A percentile compares a stretch with the other conserved stretches of the same genome.
These are phyloP conservation scores for Chrysophaeum taylorii DNA, from an alignment of 352 stramenopile species.

Conservation along the genomic window DNA sequence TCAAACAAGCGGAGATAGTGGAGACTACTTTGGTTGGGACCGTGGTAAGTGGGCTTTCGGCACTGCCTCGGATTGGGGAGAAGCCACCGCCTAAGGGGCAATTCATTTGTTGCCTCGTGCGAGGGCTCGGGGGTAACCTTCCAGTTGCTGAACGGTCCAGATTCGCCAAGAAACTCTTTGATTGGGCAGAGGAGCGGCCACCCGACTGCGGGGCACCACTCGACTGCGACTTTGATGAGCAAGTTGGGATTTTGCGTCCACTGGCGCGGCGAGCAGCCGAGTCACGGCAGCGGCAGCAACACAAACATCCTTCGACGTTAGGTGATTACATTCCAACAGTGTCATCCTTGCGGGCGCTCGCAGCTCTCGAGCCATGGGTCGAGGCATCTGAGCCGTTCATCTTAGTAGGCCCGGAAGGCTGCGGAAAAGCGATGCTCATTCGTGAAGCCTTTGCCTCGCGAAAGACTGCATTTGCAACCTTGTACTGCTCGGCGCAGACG, in stretches of 20 bases:
- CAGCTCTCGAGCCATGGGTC: slow-evolving; percentile 76
- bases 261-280: too few species aligned
- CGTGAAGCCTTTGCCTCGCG: slow-evolving; percentile 67
- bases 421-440: slow-evolving; percentile 87
- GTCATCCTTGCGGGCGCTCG: slow-evolving; percentile 67
- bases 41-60: slow-evolving; percentile 56
- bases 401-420: slow-evolving; percentile 79
- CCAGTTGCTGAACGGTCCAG: slow-evolving; percentile 47
- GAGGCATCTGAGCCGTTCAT: slow-evolving; percentile 84
- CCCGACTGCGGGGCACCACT: slow-evolving; percentile 68
- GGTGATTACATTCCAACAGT: slow-evolving; percentile 65
- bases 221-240: slow-evolving; percentile 58
- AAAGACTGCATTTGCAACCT: slow-evolving; percentile 47
- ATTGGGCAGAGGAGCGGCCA: slow-evolving; percentile 64
- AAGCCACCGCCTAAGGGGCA: too few species aligned
- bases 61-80: too few species aligned
- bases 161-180: slow-evolving; percentile 79
- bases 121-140: slow-evolving; percentile 80
- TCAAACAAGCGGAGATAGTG: too few species aligned
- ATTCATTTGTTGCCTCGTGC: slow-evolving; percentile 78
- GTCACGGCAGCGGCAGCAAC: too few species aligned
- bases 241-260: slow-evolving; percentile 26
- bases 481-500: slow-evolving; percentile 87
- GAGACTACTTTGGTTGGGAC: slow-evolving; percentile 83
- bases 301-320: too few species aligned